Percentiles rank a stretch among this genome's conserved stretches.
Conservation (phyloP, 2,329 filamentous ascomycete genomes). For the Tetracladium maxilliforme region DNA sequence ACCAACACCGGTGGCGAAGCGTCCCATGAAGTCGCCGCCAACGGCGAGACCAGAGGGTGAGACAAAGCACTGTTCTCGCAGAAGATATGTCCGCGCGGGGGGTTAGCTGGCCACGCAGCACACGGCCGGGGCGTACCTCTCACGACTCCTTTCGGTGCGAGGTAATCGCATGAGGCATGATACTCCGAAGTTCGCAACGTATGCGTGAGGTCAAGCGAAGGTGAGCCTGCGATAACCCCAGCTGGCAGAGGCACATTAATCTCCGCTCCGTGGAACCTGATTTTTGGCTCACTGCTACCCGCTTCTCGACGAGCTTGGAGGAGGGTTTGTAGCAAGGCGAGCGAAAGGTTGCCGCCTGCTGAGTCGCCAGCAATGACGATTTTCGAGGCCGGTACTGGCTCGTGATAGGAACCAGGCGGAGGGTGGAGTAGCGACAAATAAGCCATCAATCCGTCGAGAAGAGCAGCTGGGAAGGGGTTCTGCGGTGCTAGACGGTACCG, state of each 20-base stretch:
- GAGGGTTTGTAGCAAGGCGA: conserved; percentile 53
- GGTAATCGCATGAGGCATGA: conserved; percentile 54
- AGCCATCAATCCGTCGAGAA: conserved; percentile 58
- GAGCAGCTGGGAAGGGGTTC: conserved; percentile 56
- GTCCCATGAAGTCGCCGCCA: conserved; percentile 44
- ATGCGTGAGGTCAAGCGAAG: conserved; percentile 62
- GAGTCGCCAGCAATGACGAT: conserved; percentile 61
- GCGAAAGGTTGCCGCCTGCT: conserved; percentile 57
- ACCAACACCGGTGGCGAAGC: conserved; percentile 53
- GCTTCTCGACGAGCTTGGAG: conserved; percentile 40
- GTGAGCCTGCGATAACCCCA: conserved; percentile 44
- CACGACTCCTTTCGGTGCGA: conserved; percentile 24
- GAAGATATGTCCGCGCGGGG: conserved; percentile 38
- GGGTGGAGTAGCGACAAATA: conserved; percentile 65
- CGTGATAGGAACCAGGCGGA: conserved; percentile 50
- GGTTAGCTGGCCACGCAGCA: conserved; percentile 38
- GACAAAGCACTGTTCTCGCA: conserved; percentile 33
- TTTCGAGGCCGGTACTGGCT: conserved; percentile 44
- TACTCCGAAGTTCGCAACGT: conserved; percentile 38
- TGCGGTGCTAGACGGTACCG: conserved; percentile 65
- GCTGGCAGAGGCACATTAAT: conserved; percentile 51
- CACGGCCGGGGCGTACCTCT: conserved; percentile 30
- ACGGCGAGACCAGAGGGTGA: conserved; percentile 55
- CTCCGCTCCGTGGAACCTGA: conserved; percentile 44
- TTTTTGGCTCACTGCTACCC: too few species aligned